Base-by-base conservation (phyloP, 768 basidiomycete species). In the Boletus barrowsii region DNA sequence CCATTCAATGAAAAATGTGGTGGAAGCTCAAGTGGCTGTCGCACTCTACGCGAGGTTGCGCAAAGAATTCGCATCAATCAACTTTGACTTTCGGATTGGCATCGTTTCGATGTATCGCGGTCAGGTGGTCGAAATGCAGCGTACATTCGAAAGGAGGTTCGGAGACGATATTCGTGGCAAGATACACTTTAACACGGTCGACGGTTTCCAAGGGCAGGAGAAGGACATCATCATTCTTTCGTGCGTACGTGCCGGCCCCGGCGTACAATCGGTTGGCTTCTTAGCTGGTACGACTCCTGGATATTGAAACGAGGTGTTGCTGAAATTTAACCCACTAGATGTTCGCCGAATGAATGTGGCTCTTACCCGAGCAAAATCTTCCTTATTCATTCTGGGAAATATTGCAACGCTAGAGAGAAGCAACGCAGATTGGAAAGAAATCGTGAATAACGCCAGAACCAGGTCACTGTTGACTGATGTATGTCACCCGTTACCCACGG, bases 181-280 rank as follows among this genome's bases (percentile, higher is more conserved):
- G 41, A 83, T 99, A 37, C 88, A 95, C 64, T 98, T 99, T 75
- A 90, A 97, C 67, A 98, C 97, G 0, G 96, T 99, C 37, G 96
- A 99, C 71, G 97, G 96, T 10, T 98, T 98, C 66, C 97, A 99
- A 49, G 97, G 97, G 45, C 97, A 99, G 74, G 97, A 99, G 70
- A 99, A 99, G 69, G 93, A 96, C 62, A 83, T 99, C 49, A 96
- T 99, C 72, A 98, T 99, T 60, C 78, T 99, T 18, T 98, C 97
- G 4, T 97, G 94, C 68, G 97, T 98, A 18, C 84, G 97, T 58
- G 90, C 93, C 10, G 94, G 97, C 6, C 86, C 90, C 17, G 87
- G 88, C n/a, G 69, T 93, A 18, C 79, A 81, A 53, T 82, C 76
- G 0, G 83, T 98, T 51, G 97, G 97, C 54, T 98, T 98, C 76